Conservation (phyloP, 1,284 basidiomycete genomes). For the Leccinum subspadiceum region DNA sequence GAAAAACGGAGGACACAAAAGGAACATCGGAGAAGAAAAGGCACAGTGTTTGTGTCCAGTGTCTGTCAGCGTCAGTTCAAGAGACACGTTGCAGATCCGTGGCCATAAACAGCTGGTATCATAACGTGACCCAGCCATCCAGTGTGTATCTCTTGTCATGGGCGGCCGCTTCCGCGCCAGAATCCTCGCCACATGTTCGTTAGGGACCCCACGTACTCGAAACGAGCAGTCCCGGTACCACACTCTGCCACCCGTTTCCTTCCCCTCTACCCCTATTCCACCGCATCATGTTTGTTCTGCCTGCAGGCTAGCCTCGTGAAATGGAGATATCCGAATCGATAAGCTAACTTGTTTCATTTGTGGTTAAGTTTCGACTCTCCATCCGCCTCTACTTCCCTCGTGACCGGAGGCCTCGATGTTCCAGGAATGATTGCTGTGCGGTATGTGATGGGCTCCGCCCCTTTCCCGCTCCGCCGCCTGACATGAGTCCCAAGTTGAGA, state of each 20-base stretch:
- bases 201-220: conserved; percentile 5
- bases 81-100: conserved; percentile 10
- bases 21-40: neutral
- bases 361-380: conserved; percentile 11
- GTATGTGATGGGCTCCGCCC: neutral
- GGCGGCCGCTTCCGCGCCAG: conserved; percentile 19
- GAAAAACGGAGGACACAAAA: neutral
- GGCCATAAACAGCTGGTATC: conserved; percentile 1
- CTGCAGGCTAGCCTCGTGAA: conserved; percentile 15
- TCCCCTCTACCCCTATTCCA: conserved; percentile 18
- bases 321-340: conserved; percentile 27
- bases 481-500: neutral
- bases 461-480: neutral
- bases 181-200: conserved; percentile 5
- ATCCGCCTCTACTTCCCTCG: neutral
- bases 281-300: conserved; percentile 3
- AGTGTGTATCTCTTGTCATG: conserved; percentile 11
- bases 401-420: neutral
- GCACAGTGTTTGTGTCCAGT: neutral
- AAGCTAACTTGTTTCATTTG: conserved; percentile 15
- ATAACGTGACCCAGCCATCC: conserved; percentile 17
- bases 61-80: conserved; percentile 2
- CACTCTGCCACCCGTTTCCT: conserved; percentile 2
- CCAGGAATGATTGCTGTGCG: neutral
- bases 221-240: conserved; percentile 9